Evolutionary conservation across 208 protist genomes (phyloP).

Genomic region (Lotmaria passim): DNA sequence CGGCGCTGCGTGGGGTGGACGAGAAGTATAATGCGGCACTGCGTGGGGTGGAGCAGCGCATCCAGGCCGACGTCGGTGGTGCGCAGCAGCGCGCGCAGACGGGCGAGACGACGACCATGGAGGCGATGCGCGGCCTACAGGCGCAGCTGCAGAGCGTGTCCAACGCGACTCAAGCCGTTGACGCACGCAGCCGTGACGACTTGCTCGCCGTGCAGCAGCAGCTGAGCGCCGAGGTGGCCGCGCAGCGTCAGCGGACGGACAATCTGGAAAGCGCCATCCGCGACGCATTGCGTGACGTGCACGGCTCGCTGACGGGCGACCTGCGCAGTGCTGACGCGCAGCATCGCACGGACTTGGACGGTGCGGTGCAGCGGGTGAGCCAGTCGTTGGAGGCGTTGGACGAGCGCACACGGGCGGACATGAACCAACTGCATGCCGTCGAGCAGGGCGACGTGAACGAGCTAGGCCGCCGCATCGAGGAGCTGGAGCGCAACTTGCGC

Average conservation of each 20-base stretch:
- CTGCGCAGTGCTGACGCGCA: conserved; percentile 38
- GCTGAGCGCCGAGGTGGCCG: conserved; percentile 39
- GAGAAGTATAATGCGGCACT: conserved; percentile 52
- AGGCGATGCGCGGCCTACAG: conserved; percentile 61
- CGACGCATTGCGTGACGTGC: conserved; percentile 62
- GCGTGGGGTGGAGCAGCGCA: conserved; percentile 60
- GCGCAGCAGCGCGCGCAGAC: conserved; percentile 61
- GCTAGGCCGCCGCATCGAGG: conserved; percentile 45
- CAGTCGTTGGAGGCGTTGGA: conserved; percentile 59
- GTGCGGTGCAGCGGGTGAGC: conserved; percentile 46
- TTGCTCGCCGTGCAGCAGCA: conserved; percentile 67
- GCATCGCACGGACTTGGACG: conserved; percentile 32
- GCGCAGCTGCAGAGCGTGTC: conserved; percentile 47
- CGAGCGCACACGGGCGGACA: conserved; percentile 53
- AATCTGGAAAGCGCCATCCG: conserved; percentile 56
- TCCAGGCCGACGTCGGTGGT: conserved; percentile 59
- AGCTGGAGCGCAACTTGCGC: conserved; percentile 36
- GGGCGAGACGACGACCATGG: conserved; percentile 47
- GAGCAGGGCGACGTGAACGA: conserved; percentile 49
- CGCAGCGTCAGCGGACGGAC: conserved; percentile 56
- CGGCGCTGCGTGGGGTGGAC: conserved; percentile 52
- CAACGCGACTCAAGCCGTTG: conserved; percentile 52
- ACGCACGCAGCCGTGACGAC: conserved; percentile 51
- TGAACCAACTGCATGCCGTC: conserved; percentile 52
- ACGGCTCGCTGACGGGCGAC: conserved; percentile 53